Evolutionary conservation across 164 flowering plant genomes (phyloP), one percentile per base, ranked within the genome.

Genomic region (Magnolia changhungtana): DNA sequence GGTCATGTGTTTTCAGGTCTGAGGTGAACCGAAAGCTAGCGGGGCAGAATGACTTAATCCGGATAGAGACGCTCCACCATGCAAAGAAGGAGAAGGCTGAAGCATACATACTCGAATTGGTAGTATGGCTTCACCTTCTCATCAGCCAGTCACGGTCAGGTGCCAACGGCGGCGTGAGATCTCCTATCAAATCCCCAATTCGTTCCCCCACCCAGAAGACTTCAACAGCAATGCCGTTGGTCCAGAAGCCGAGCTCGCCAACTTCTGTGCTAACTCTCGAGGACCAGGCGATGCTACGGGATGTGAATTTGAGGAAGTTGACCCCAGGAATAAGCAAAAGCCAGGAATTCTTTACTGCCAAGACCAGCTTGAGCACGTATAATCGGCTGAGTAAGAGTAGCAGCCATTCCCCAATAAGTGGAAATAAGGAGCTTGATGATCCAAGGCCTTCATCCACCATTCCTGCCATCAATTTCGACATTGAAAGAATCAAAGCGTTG

Each of bases 281-380:
- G 83, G 98, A 93, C 83, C 91, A 84, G 71, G 90, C 88, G 84
- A 92, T 95, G 97, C 90, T 95, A 74, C 87, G 87, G 4, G 90
- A 87, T 70, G 97, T 92, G 51, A 85, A 84, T 59, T 92, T 86
- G 77, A 78, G 96, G 79, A 93, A 89, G 78, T 85, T 87, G 76
- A 90, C 95, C 0, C 98, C 98, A 1, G 98, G 98, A 45, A 92
- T 95, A 50, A 95, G 98, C 69, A 95, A 93, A 81, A 92, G 97
- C 74, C 98, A 95, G 81, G 98, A 95, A 79, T 90, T 95, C 23
- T 89, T 85, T 73, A 87, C 90, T 29, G 87, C 84, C 18, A 91
- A 81, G 82, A 81, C 79, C 14, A 81, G 75, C 19, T 74, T 71
- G 68, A 80, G 85, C 73, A 92, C 87, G 80, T 81, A 90, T 75